Evolutionary conservation across 768 basidiomycete genomes (phyloP).

Genomic region (Crassisporium funariophilum): DNA sequence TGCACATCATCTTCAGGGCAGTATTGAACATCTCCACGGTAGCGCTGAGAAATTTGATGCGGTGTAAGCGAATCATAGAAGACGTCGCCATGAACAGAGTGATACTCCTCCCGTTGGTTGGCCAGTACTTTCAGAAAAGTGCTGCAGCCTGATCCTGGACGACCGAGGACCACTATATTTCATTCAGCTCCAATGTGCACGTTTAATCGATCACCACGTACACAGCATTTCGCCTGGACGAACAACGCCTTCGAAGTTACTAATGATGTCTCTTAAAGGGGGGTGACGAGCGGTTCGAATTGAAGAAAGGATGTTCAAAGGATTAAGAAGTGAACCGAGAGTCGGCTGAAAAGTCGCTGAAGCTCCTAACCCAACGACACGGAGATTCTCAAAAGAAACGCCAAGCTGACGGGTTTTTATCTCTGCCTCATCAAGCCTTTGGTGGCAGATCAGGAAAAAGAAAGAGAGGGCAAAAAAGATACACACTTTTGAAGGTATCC

Average conservation of each 20-base stretch:
- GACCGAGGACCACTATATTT: conserved; percentile 73
- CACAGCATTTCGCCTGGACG: conserved; percentile 79
- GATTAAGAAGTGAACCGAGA: conserved; percentile 65
- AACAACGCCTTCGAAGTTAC: conserved; percentile 64
- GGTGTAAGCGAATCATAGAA: conserved; percentile 77
- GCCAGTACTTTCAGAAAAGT: conserved; percentile 83
- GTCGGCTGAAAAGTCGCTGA: conserved; percentile 58
- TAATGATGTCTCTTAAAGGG: conserved; percentile 61
- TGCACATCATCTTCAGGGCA: conserved; percentile 86
- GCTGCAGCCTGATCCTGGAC: conserved; percentile 84
- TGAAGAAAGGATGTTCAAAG: conserved; percentile 40
- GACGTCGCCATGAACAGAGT: conserved; percentile 68
- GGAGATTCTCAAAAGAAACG: conserved; percentile 58
- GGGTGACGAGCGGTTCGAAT: conserved; percentile 58
- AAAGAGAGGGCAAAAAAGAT: conserved; percentile 1
- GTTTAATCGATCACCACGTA: conserved; percentile 35
- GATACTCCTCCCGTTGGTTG: conserved; percentile 71
- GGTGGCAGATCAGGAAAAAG: not conserved
- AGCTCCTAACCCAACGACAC: conserved; percentile 61
- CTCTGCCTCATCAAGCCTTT: conserved; percentile 49
- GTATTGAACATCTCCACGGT: conserved; percentile 81
- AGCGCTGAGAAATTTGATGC: conserved; percentile 60
- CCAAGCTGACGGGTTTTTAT: conserved; percentile 59
- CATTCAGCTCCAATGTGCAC: not conserved
- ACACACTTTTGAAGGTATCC: conserved; percentile 36